Percentiles rank a stretch among this genome's conserved stretches.
Conservation (phyloP, 306 rosid genomes). For the Betula pendula region DNA sequence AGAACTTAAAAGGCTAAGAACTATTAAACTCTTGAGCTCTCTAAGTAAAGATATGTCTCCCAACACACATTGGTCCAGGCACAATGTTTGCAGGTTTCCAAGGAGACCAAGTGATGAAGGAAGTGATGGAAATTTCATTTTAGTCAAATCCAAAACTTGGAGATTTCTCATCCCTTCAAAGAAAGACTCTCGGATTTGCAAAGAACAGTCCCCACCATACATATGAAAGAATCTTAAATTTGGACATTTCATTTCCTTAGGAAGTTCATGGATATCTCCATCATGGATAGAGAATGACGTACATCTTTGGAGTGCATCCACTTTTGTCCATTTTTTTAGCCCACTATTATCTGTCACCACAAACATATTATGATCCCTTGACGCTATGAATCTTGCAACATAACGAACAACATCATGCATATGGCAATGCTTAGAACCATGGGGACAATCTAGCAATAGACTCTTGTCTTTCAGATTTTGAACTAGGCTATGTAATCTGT, state of each 20-base stretch:
- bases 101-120: neutral
- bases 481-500: neutral
- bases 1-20: too few relatives aligned
- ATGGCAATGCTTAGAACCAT: fast-evolving
- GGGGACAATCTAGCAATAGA: neutral
- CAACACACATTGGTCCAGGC: neutral
- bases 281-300: fast-evolving
- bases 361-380: neutral
- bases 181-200: neutral
- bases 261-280: neutral
- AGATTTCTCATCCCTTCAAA: constrained; percentile 7
- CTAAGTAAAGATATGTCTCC: too few relatives aligned
- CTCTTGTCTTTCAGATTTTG: neutral
- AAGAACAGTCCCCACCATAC: fast-evolving
- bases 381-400: constrained; percentile 6
- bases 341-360: fast-evolving
- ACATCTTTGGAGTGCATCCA: neutral
- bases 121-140: neutral
- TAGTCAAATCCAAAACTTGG: neutral
- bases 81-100: neutral
- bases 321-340: neutral
- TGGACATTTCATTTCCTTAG: neutral
- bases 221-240: neutral
- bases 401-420: constrained; percentile 23
- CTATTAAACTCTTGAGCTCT: too few relatives aligned